Evolutionary conservation across 176 grass and related monocot species (phyloP).

Genomic region (Typha latifolia): DNA sequence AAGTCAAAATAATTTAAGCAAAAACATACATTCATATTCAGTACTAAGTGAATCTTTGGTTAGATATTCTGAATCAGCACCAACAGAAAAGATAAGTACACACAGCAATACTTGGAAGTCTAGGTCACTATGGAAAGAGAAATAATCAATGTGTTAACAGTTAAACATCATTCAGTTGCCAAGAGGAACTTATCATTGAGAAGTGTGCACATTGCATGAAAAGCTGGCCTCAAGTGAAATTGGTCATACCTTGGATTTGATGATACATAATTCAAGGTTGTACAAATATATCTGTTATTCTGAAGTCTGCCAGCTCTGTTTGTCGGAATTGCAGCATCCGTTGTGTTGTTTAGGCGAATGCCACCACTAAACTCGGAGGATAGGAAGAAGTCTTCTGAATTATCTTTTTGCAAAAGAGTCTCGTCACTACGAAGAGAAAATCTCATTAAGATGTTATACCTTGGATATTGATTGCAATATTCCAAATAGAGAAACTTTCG

Average conservation of each 20-base stretch:
- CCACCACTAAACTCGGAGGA: constrained; percentile 38
- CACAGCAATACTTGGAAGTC: too few relatives aligned
- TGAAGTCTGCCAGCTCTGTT: constrained; percentile 36
- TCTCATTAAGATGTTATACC: neutral
- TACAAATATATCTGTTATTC: constrained; percentile 34
- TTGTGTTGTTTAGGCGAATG: constrained; percentile 29
- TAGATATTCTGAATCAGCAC: too few relatives aligned
- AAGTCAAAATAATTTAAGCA: too few relatives aligned
- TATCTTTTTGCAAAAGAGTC: too few relatives aligned
- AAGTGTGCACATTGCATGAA: constrained; percentile 2
- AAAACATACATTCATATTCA: too few relatives aligned
- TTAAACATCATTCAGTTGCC: neutral
- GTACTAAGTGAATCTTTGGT: too few relatives aligned
- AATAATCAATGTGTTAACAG: too few relatives aligned
- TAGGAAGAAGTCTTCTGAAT: constrained; percentile 25
- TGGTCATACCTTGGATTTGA: constrained; percentile 56
- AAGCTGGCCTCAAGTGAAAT: neutral
- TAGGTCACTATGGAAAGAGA: too few relatives aligned
- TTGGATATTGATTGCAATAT: neutral
- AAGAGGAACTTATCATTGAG: constrained; percentile 4
- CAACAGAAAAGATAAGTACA: too few relatives aligned
- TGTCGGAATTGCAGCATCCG: constrained; percentile 23
- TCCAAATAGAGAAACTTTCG: neutral
- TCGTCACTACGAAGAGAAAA: constrained; percentile 32
- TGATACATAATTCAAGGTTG: constrained; percentile 36